Conservation (phyloP, 1,139 yeast species). For the Pichia sp. region DNA sequence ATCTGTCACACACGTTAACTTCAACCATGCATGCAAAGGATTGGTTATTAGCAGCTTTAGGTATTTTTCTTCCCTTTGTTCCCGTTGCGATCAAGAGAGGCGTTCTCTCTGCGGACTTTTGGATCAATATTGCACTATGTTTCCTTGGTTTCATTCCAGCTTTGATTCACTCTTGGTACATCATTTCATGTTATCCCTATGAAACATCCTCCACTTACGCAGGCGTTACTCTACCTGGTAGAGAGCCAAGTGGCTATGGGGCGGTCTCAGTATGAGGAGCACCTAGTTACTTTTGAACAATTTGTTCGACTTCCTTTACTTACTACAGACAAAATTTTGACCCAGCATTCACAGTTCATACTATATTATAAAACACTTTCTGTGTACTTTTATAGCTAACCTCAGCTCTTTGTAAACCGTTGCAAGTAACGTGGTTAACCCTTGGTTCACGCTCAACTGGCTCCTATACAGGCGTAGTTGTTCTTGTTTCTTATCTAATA, state of each 20-base stretch:
- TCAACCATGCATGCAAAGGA: constrained; percentile 70
- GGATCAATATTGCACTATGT: constrained; percentile 71
- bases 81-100: constrained; percentile 80
- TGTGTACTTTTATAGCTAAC: too few relatives aligned
- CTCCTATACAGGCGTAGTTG: too few relatives aligned
- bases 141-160: constrained; percentile 81
- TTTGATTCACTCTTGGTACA: constrained; percentile 55
- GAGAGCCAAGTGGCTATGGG: constrained; percentile 25
- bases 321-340: too few relatives aligned
- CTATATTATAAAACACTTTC: too few relatives aligned
- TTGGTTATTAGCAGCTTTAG: constrained; percentile 71
- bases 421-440: too few relatives aligned
- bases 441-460: too few relatives aligned
- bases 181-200: constrained; percentile 49
- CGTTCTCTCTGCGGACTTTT: constrained; percentile 55
- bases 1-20: too few relatives aligned
- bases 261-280: constrained; percentile 9
- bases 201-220: constrained; percentile 29
- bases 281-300: too few relatives aligned
- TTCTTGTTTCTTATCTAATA: too few relatives aligned
- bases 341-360: too few relatives aligned
- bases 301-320: too few relatives aligned
- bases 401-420: too few relatives aligned
- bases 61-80: constrained; percentile 77
- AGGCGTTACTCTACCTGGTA: constrained; percentile 29